Conservation (phyloP, 371 early-diverging fungal genomes). For the Apophysomyces trapeziformis region DNA sequence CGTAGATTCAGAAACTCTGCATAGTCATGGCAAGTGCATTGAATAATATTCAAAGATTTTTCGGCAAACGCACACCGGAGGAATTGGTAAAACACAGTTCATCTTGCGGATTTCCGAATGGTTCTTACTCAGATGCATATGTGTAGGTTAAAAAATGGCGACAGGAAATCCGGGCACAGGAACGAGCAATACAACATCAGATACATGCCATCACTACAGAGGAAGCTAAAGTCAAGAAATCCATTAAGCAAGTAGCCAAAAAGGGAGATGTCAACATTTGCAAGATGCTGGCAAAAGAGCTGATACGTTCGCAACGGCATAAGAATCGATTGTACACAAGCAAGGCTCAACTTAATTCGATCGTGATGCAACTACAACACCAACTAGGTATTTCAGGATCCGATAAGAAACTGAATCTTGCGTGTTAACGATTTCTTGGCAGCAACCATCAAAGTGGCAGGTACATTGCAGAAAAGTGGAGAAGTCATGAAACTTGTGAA, state of each 20-base stretch:
- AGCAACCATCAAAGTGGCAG: constrained; percentile 89
- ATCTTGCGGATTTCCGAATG: neutral
- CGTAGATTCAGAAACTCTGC: neutral
- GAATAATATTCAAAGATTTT: constrained; percentile 57
- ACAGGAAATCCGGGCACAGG: constrained; percentile 78
- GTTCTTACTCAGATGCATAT: neutral
- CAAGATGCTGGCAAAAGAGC: constrained; percentile 82
- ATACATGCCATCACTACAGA: constrained; percentile 80
- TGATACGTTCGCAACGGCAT: constrained; percentile 81
- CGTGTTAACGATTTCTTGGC: constrained; percentile 1
- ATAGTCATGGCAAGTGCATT: constrained; percentile 39
- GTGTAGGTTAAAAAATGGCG: constrained; percentile 90
- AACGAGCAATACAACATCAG: constrained; percentile 89
- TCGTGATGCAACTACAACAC: constrained; percentile 89
- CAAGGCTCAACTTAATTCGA: constrained; percentile 93
- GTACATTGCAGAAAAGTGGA: constrained; percentile 84
- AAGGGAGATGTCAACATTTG: constrained; percentile 81
- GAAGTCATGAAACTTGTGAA: constrained; percentile 93
- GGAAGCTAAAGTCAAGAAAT: constrained; percentile 79
- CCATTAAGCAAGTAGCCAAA: constrained; percentile 88
- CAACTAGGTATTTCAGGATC: constrained; percentile 68
- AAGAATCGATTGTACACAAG: constrained; percentile 82
- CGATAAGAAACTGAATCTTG: neutral
- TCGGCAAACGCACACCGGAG: constrained; percentile 69
- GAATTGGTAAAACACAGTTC: constrained; percentile 52